These are phyloP conservation scores for Suhomyces tanzawaensis DNA, from an alignment of 805 yeast species.

Conservation along the genomic window DNA sequence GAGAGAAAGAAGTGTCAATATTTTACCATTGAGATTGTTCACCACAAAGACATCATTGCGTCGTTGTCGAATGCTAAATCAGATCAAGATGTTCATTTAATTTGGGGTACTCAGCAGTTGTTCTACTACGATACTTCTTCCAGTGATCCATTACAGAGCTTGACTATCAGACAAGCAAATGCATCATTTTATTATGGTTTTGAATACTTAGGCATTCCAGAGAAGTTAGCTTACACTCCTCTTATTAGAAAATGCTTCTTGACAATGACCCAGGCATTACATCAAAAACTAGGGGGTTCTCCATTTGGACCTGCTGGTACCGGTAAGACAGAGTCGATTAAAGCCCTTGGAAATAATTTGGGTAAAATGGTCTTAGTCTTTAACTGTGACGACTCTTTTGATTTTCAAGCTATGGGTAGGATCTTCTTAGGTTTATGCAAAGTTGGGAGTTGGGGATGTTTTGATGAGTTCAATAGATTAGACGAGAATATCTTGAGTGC, in stretches of 20 bases:
- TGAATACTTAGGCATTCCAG: slow-evolving; percentile 77
- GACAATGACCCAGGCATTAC: slow-evolving; percentile 71
- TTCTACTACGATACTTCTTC: slow-evolving; percentile 36
- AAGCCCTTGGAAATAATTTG: slow-evolving; percentile 74
- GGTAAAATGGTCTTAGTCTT: slow-evolving; percentile 85
- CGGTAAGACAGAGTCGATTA: slow-evolving; percentile 90
- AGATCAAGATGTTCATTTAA: slow-evolving; percentile 16
- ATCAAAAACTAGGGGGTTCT: slow-evolving; percentile 79
- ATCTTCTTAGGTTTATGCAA: slow-evolving; percentile 75
- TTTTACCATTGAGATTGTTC: slow-evolving; percentile 65
- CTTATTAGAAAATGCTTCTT: slow-evolving; percentile 61
- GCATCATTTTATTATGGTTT: slow-evolving; percentile 63
- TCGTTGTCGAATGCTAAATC: slow-evolving; percentile 6
- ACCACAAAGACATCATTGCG: slow-evolving; percentile 46
- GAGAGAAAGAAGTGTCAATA: slow-evolving; percentile 51
- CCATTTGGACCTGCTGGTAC: slow-evolving; percentile 97
- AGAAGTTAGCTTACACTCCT: slow-evolving; percentile 74
- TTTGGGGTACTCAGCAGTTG: slow-evolving; percentile 55
- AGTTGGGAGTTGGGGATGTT: slow-evolving; percentile 93
- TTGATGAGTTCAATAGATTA: slow-evolving; percentile 89
- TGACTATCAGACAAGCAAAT: slow-evolving; percentile 53
- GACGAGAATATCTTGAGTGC: slow-evolving; percentile 74
- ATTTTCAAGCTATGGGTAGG: slow-evolving; percentile 73
- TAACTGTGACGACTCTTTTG: slow-evolving; percentile 89
- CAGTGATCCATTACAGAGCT: slow-evolving; percentile 26